Conservation (phyloP, 2,329 filamentous ascomycete species). For the Sarocladiaceae sp. region DNA sequence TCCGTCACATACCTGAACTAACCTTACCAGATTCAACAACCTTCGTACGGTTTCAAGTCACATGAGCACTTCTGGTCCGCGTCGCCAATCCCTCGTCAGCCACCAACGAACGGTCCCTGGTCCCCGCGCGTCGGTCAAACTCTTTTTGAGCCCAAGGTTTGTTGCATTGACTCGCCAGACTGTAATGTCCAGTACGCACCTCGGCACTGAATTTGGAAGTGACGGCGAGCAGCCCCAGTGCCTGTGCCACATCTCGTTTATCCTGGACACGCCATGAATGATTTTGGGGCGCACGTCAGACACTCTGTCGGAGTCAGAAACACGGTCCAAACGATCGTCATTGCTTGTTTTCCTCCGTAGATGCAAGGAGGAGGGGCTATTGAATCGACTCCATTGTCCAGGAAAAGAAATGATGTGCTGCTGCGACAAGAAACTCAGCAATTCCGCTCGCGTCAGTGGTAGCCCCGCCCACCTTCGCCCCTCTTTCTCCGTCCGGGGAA, state of each 20-base stretch:
- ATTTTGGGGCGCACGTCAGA: not conserved
- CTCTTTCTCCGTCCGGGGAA: not conserved
- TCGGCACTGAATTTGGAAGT: too few species aligned
- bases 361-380: not conserved
- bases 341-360: constrained; percentile 1
- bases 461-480: not conserved
- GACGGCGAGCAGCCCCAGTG: too few species aligned
- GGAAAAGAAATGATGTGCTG: not conserved
- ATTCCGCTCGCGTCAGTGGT: too few species aligned
- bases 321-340: not conserved
- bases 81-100: not conserved
- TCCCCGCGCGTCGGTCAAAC: not conserved
- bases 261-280: too few species aligned
- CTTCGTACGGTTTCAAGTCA: not conserved
- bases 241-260: not conserved
- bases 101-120: not conserved
- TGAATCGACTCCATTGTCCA: not conserved
- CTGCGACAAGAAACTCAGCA: too few species aligned
- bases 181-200: too few species aligned
- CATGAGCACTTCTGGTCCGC: not conserved
- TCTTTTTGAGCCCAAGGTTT: not conserved
- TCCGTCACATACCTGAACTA: not conserved
- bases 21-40: not conserved
- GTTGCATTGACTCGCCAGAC: too few species aligned
- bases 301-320: not conserved